Evolutionary conservation across 352 stramenopile species (phyloP).

Genomic region (Phytophthora tubulina): DNA sequence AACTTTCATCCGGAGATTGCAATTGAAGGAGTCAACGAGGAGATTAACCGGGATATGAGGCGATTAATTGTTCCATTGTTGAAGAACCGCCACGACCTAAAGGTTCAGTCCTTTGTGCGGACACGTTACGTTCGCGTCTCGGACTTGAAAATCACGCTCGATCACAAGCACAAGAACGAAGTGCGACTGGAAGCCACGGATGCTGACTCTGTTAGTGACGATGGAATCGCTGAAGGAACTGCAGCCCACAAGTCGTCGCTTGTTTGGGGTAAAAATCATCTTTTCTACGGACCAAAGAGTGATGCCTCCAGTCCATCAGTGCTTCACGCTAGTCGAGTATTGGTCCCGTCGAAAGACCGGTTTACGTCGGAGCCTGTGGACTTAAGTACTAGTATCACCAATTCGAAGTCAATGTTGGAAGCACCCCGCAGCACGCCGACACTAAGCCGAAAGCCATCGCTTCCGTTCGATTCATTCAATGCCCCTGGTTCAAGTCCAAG

Average conservation of each 20-base stretch:
- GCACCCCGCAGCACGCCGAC: conserved; percentile 18
- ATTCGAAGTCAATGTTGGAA: conserved; percentile 70
- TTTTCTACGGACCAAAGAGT: conserved; percentile 76
- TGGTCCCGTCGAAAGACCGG: conserved; percentile 50
- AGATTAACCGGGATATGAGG: conserved; percentile 69
- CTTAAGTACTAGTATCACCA: conserved; percentile 59
- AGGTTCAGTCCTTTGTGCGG: conserved; percentile 71
- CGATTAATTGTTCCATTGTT: conserved; percentile 77
- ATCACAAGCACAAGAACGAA: conserved; percentile 68
- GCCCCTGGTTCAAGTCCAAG: conserved; percentile 21
- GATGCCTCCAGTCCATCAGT: conserved; percentile 67
- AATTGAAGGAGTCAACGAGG: conserved; percentile 73
- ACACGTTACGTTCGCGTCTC: conserved; percentile 71
- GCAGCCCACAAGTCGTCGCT: conserved; percentile 24
- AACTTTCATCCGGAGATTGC: conserved; percentile 81
- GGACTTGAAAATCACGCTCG: conserved; percentile 74
- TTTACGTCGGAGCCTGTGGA: conserved; percentile 75
- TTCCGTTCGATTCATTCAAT: conserved; percentile 36
- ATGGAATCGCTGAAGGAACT: conserved; percentile 21
- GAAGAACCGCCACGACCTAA: conserved; percentile 74
- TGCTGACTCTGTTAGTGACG: conserved; percentile 24
- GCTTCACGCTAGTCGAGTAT: conserved; percentile 55
- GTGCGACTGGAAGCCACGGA: conserved; percentile 56
- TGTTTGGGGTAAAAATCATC: conserved; percentile 63
- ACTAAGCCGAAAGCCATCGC: conserved; percentile 27